Percentiles rank a stretch among this genome's conserved stretches.
Conservation (phyloP, 83 land plant genomes). For the Larix sibirica region DNA sequence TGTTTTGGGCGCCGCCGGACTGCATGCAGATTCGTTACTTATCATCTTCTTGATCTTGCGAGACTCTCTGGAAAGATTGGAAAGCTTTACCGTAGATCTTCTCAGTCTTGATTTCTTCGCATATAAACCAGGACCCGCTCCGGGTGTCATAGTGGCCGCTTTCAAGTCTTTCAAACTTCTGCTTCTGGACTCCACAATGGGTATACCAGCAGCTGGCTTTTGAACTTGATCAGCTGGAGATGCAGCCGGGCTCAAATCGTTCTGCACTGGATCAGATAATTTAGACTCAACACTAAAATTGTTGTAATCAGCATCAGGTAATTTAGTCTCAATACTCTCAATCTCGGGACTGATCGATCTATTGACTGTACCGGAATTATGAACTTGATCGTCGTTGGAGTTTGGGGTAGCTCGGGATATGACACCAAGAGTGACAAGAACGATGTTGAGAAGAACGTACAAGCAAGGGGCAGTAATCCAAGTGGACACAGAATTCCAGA, state of each 20-base stretch:
- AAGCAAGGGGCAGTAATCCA: slow-evolving; percentile 24
- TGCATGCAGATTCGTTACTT: background rate
- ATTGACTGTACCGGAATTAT: background rate
- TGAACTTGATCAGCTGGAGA: background rate
- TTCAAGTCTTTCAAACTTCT: background rate
- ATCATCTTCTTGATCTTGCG: background rate
- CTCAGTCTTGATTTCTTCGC: no score
- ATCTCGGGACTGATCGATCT: background rate
- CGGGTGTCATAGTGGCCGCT: no score
- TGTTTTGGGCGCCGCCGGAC: background rate
- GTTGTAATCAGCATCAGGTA: background rate
- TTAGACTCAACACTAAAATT: no score
- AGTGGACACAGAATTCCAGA: background rate
- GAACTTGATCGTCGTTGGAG: background rate
- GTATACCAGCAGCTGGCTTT: background rate
- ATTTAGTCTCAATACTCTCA: background rate
- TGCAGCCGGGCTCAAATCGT: no score
- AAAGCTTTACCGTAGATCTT: slow-evolving; percentile 6
- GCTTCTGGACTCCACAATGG: background rate
- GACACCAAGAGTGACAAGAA: slow-evolving; percentile 40
- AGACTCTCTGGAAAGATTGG: background rate
- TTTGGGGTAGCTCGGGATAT: slow-evolving; percentile 33
- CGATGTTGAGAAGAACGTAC: slow-evolving; percentile 43
- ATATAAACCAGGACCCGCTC: no score
- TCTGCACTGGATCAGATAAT: no score